Evolutionary conservation across 768 basidiomycete species (phyloP), one percentile per base, ranked within the genome.

Genomic region (Russula brevipes): DNA sequence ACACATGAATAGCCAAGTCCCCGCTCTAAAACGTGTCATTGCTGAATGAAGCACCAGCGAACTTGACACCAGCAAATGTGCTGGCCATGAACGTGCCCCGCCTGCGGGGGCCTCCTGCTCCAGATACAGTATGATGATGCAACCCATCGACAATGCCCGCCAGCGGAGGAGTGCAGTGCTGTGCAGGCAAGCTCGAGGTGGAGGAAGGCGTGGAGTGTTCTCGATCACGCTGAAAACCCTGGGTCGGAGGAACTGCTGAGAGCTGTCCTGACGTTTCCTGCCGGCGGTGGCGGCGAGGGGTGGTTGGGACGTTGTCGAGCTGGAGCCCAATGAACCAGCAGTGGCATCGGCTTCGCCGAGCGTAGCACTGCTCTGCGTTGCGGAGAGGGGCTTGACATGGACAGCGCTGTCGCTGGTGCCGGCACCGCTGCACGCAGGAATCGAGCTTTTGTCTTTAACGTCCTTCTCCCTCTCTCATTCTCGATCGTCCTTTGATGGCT

Each of bases 401-500:
- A 36, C 42, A 65, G 51, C 11, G 57, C 57, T 11, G 63, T 63
- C 41, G 56, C 52, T 35, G 55, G 16, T 16, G 33, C 14, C n/a
- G 51, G 19, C 51, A 38, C 51, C 6, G 52, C 17, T 7, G 62
- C 12, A 24, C 52, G 10, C 46, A 45, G 45, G 36, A 14, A 39
- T 17, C 24, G 42, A 41, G 30, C 41, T 30, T 4, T 2, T 5
- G 9, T 62, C 54, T 49, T 65, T 67, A 31, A 7, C 19, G 9
- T 67, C 63, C n/a, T 58, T 67, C 31, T 67, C 66, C 33, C 47
- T 66, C 33, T 65, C 60, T 19, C 52, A 57, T 33, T 66, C 63
- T 14, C 63, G 63, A 41, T 60, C 63, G 10, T 64, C 63, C 31
- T 51, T 64, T 45, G 57, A 10, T 17, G 54, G 50, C 46, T 61